Base-by-base conservation (phyloP, 176 grass and related monocot genomes). In the Oryza rufipogon region DNA sequence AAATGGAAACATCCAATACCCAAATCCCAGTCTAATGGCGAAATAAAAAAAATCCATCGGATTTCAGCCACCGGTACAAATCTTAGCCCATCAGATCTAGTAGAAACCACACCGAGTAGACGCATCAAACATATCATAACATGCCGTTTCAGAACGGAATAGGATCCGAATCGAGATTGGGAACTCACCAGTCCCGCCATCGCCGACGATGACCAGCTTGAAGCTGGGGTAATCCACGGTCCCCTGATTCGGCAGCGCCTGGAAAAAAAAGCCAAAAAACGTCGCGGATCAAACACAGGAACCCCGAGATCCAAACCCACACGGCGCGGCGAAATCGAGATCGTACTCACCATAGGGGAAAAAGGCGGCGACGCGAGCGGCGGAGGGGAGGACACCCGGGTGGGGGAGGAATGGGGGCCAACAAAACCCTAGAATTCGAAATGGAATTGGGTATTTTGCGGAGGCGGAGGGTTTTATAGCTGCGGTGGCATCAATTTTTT, bases 181-280 rank as follows among this genome's bases (percentile, higher is more conserved):
- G 9, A 68, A 66, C 88, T 84, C 80, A 97, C 94, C 94, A 36
- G 94, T 97, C 34, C 94, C 92, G 25, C 94, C 92, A 78, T 97
- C 94, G 23, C 94, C 94, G 64, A 97, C 94, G 74, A 97, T 84
- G 74, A 97, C 92, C 51, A 97, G 92, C 83, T 94, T 97, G 80
- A 97, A 97, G 85, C 87, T 94, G 19, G 94, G 94, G 81, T 97
- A 97, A 2, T 94, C 89, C 20, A 97, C 94, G 48, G 87, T 92
- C 19, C 83, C 87, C 92, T 97, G 92, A 72, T 92, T 97, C 28
- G 90, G 94, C 17, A 94, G 87, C 32, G 94, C 94, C 94, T 97
- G 77, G 1, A 32, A 32, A 32, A 30, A 79, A 83, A 56, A 44
- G 2, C 58, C 30, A 54, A 54, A 54, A 38, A 74, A 16, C 9